Percentiles rank a stretch among this genome's conserved stretches.
These are phyloP conservation scores for Macrolepiota dolichaula DNA, from an alignment of 768 basidiomycete species.

Conservation along the genomic window DNA sequence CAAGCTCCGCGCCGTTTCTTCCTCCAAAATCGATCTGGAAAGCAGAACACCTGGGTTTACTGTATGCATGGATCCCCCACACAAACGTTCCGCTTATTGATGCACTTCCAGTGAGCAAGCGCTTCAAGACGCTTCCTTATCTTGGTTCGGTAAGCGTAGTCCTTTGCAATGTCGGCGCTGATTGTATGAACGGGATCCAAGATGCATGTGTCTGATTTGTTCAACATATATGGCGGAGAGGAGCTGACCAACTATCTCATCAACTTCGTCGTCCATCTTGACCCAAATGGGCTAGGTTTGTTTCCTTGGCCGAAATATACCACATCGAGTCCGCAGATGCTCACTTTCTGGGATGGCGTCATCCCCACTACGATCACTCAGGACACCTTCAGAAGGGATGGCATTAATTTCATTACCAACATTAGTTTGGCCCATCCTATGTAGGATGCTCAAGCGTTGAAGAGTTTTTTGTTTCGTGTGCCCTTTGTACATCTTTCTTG, in stretches of 20 bases:
- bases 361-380: constrained; percentile 30
- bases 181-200: constrained; percentile 12
- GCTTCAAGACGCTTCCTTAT: constrained; percentile 32
- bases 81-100: neutral
- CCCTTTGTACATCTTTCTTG: neutral
- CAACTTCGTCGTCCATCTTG: constrained; percentile 35
- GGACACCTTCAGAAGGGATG: constrained; percentile 41
- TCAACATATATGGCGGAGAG: constrained; percentile 32
- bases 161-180: neutral
- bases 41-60: constrained; percentile 42
- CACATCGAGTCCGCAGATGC: constrained; percentile 26
- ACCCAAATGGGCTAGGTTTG: constrained; percentile 39
- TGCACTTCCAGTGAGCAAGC: constrained; percentile 33
- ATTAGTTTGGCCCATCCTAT: constrained; percentile 28
- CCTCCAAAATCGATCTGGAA: constrained; percentile 32
- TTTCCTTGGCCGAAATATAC: constrained; percentile 44
- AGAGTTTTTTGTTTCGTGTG: neutral
- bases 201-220: constrained; percentile 38
- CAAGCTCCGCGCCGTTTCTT: constrained; percentile 50
- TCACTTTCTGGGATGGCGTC: constrained; percentile 37
- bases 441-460: neutral
- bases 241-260: constrained; percentile 35
- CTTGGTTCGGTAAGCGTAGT: constrained; percentile 38
- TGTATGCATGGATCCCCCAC: constrained; percentile 23
- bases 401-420: constrained; percentile 32